Evolutionary conservation across 73 alveolate species (phyloP).

Genomic region (Paramecium primaurelia): DNA sequence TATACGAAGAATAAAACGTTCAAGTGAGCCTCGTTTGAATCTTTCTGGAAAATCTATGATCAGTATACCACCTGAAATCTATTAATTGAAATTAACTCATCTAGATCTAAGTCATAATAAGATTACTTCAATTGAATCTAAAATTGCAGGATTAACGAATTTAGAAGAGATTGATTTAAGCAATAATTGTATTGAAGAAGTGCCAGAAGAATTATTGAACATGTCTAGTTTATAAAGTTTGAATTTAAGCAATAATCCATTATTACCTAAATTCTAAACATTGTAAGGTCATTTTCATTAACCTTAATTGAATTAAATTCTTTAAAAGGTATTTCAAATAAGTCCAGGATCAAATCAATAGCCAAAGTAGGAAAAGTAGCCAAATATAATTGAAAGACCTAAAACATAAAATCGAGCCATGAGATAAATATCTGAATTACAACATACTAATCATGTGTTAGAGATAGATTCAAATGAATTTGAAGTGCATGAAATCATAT

Average conservation of each 20-base stretch:
- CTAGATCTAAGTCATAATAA: slow-evolving; percentile 54
- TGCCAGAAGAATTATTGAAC: slow-evolving; percentile 69
- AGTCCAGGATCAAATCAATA: neutral
- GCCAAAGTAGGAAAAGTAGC: neutral
- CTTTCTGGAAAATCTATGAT: slow-evolving; percentile 72
- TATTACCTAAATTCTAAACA: slow-evolving; percentile 60
- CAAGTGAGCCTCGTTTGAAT: slow-evolving; percentile 70
- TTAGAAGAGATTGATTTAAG: slow-evolving; percentile 73
- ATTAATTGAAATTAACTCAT: slow-evolving; percentile 1
- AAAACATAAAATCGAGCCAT: slow-evolving; percentile 26
- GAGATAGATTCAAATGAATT: slow-evolving; percentile 79
- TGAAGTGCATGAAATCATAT: slow-evolving; percentile 83
- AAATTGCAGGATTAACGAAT: slow-evolving; percentile 59
- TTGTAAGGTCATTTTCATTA: slow-evolving; percentile 61
- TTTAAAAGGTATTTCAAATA: slow-evolving; percentile 1
- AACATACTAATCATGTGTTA: slow-evolving; percentile 63
- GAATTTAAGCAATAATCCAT: slow-evolving; percentile 74
- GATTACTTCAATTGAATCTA: slow-evolving; percentile 44
- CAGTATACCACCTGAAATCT: slow-evolving; percentile 77
- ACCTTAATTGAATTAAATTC: slow-evolving; percentile 35
- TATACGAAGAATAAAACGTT: slow-evolving; percentile 85
- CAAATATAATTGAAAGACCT: neutral
- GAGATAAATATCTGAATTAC: slow-evolving; percentile 50
- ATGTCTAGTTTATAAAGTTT: slow-evolving; percentile 69
- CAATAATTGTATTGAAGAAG: slow-evolving; percentile 67